These are phyloP conservation scores for Zostera marina DNA, from an alignment of 116 monocot species.

Conservation along the genomic window DNA sequence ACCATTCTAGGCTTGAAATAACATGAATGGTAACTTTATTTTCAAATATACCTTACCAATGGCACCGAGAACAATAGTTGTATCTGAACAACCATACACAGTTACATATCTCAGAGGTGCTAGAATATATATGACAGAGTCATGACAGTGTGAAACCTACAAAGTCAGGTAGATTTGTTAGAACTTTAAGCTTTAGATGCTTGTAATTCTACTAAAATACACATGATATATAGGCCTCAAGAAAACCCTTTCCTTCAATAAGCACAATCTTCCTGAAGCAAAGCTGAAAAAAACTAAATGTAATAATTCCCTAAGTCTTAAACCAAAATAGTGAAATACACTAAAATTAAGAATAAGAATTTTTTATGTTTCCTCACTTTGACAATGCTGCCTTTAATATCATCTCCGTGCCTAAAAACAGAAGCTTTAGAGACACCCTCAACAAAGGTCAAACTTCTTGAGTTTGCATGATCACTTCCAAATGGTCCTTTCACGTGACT, in stretches of 20 bases:
- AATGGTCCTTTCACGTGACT: conserved; percentile 14
- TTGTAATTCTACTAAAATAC: background rate
- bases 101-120: conserved; percentile 89
- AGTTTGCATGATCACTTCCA: conserved; percentile 11
- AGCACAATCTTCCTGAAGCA: too few relatives aligned
- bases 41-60: conserved; percentile 61
- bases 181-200: background rate
- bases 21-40: too few relatives aligned
- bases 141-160: conserved; percentile 92
- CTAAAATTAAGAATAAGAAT: too few relatives aligned
- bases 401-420: conserved; percentile 45
- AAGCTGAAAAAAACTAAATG: too few relatives aligned
- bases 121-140: conserved; percentile 83
- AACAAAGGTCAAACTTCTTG: conserved; percentile 57
- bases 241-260: too few relatives aligned
- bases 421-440: conserved; percentile 88
- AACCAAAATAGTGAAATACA: too few relatives aligned
- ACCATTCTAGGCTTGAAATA: background rate
- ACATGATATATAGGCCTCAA: too few relatives aligned
- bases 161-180: background rate
- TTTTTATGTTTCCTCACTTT: conserved; percentile 37
- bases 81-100: conserved; percentile 89
- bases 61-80: conserved; percentile 89
- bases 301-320: too few relatives aligned
- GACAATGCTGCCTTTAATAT: conserved; percentile 58